Evolutionary conservation across 2,329 filamentous ascomycete species (phyloP), one percentile per base, ranked within the genome.

Genomic region (Amphichorda felina): DNA sequence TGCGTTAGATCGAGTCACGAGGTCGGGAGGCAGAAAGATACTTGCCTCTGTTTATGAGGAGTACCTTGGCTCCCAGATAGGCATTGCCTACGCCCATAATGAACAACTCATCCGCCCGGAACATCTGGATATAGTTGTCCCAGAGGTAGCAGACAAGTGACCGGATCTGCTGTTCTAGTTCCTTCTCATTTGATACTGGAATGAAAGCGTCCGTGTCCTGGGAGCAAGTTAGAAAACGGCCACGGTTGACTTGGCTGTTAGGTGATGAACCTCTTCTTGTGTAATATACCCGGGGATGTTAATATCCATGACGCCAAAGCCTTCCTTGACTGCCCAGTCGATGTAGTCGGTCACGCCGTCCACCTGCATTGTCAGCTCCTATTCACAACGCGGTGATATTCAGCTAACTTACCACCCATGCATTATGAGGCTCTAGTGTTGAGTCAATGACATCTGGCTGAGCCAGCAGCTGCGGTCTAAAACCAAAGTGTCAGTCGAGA

Each of bases 51-150:
- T 80, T 80, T 8, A 80, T 79, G 5, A 96, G 66, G 5, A 96
- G 72, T 38, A 88, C 73, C 39, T 91, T 80, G 33, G 95, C 73
- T 2, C 85, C 87, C 3, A 82, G 66, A 50, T 91, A 94, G 2
- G 91, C 84, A 47, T 86, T 80, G n/a, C 91, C 91, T 2, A 94
- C 76, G 1, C 91, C 89, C 51, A 98, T 68, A 16, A 98, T 66
- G 51, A 94, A 83, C 13, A 96, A 74, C 35, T 89, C 75, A 5
- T 79, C 76, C 0, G 72, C 67, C 3, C 80, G 61, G 34, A 79
- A 78, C 22, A 83, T 68, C 64, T 94, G 84, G 15, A 98, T 76
- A 50, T 95, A 95, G 51, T 98, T 98, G 47, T 95, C 88, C 91
- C 91, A 98, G 11, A 98, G 64, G 50, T 94, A 96, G 40, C 72